Base-by-base conservation (phyloP, 768 basidiomycete genomes). In the Auriscalpium orientale region DNA sequence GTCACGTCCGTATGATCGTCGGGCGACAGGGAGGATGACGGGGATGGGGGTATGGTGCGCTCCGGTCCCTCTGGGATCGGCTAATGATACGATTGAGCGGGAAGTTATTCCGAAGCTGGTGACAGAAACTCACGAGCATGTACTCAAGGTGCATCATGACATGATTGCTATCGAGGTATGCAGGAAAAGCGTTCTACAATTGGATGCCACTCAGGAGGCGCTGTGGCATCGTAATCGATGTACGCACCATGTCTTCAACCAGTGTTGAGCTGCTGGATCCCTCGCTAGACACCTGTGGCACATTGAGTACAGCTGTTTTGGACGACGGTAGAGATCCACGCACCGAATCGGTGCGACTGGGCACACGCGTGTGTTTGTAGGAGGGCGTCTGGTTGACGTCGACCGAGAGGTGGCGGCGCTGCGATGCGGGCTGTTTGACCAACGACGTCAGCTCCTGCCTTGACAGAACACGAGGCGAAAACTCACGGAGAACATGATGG, bases 11-110 rank as follows among this genome's bases (percentile, higher is more conserved):
- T 34, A 12, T 51, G 40, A 58, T 57, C 54, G 11, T 56, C 55
- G 0, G 63, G 59, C 10, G 61, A 56, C 46, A 63, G 46, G 18
- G 56, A 61, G 33, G 62, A 66, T 34, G 62, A 62, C 18, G 65
- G 62, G n/a, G 56, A 62, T 53, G 53, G 62, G 34, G 63, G 62
- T 13, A 58, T 56, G 43, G 58, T 56, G 33, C 59, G 57, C 44
- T 63, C 65, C 35, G 56, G 52, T 46, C 52, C 50, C 35, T 62
- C 60, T 34, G 58, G 45, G 35, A 60, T 56, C 18, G 62, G 56
- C 61, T 59, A 40, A 36, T 12, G 51, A 57, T 20, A 44, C 43
- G 46, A 34, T 55, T n/a, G 54, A 40, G 55, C 56, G 54, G 52
- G 52, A 35, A 34, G 5, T 20, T 37, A 12, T n/a, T 45, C 33